These are phyloP conservation scores for Suillus subalutaceus DNA, from an alignment of 768 basidiomycete species.

Conservation along the genomic window DNA sequence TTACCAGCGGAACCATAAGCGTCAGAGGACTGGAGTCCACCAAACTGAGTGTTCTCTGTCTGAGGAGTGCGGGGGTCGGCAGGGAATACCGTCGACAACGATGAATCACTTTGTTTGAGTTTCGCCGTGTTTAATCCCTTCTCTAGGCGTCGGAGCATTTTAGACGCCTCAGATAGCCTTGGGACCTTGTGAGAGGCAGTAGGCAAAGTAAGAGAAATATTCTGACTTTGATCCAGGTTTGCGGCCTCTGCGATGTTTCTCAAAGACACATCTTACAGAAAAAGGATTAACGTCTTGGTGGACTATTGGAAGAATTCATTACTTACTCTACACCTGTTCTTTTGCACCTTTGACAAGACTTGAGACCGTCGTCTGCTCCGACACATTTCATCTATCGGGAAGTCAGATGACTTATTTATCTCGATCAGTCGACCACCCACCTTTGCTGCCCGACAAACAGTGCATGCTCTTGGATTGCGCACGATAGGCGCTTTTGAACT, in stretches of 20 bases:
- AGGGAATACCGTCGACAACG: constrained; percentile 35
- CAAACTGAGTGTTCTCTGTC: constrained; percentile 28
- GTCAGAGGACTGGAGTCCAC: constrained; percentile 33
- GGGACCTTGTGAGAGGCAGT: constrained; percentile 2
- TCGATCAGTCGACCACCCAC: constrained; percentile 38
- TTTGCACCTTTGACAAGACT: constrained; percentile 82
- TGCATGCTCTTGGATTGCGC: constrained; percentile 68
- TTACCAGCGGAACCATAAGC: constrained; percentile 32
- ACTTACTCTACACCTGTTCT: constrained; percentile 77
- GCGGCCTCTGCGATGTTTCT: constrained; percentile 86
- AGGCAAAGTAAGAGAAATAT: constrained; percentile 14
- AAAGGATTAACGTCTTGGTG: constrained; percentile 20
- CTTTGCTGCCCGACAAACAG: constrained; percentile 85
- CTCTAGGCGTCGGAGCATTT: constrained; percentile 85
- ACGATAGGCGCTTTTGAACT: constrained; percentile 48
- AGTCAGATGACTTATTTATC: constrained; percentile 19
- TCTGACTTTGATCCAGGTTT: constrained; percentile 89
- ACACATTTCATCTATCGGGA: constrained; percentile 83
- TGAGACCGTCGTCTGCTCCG: constrained; percentile 82
- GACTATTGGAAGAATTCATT: constrained; percentile 16
- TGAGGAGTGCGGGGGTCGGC: constrained; percentile 31
- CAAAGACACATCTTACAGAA: constrained; percentile 69
- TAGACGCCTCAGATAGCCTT: constrained; percentile 86
- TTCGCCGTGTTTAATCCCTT: constrained; percentile 80
- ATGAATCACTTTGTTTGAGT: constrained; percentile 57